Percentiles rank a stretch among this genome's conserved stretches.
Evolutionary conservation across 768 basidiomycete species (phyloP).

Genomic region (Harrya chromipes): DNA sequence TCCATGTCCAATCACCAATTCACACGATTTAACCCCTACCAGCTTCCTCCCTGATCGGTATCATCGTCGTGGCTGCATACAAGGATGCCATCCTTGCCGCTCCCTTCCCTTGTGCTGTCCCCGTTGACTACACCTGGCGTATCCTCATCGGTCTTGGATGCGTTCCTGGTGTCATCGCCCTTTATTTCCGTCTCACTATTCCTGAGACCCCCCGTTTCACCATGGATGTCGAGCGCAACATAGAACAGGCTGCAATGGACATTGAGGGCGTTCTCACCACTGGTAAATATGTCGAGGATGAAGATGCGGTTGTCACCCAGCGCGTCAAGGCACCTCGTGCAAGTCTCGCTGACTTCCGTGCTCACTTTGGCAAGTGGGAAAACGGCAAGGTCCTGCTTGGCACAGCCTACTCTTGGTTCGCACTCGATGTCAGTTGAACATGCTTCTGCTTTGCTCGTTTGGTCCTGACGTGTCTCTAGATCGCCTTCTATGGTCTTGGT

Average conservation of each 20-base stretch:
- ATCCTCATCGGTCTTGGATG: slow-evolving; percentile 86
- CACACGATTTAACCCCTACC: not conserved
- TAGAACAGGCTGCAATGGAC: slow-evolving; percentile 70
- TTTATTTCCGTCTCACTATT: slow-evolving; percentile 92
- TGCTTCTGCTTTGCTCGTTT: not conserved
- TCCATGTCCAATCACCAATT: not conserved
- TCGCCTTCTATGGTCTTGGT: slow-evolving; percentile 87
- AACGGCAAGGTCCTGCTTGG: slow-evolving; percentile 81
- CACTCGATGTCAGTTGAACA: slow-evolving; percentile 61
- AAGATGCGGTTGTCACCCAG: slow-evolving; percentile 46
- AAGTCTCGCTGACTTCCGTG: slow-evolving; percentile 59
- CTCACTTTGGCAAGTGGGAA: slow-evolving; percentile 68
- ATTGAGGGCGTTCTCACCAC: slow-evolving; percentile 64
- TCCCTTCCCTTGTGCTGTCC: slow-evolving; percentile 35
- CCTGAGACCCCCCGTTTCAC: slow-evolving; percentile 90
- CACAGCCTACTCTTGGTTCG: slow-evolving; percentile 84
- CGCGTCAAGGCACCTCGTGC: slow-evolving; percentile 70
- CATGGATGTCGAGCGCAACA: slow-evolving; percentile 86
- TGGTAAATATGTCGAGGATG: slow-evolving; percentile 47
- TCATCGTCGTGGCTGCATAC: slow-evolving; percentile 65
- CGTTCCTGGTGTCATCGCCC: slow-evolving; percentile 73
- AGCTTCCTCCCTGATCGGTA: slow-evolving; percentile 66
- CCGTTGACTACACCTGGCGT: slow-evolving; percentile 82
- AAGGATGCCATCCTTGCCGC: slow-evolving; percentile 53
- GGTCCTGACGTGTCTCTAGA: slow-evolving; percentile 37